Evolutionary conservation across 352 stramenopile genomes (phyloP).

Genomic region (Phytophthora europaea): DNA sequence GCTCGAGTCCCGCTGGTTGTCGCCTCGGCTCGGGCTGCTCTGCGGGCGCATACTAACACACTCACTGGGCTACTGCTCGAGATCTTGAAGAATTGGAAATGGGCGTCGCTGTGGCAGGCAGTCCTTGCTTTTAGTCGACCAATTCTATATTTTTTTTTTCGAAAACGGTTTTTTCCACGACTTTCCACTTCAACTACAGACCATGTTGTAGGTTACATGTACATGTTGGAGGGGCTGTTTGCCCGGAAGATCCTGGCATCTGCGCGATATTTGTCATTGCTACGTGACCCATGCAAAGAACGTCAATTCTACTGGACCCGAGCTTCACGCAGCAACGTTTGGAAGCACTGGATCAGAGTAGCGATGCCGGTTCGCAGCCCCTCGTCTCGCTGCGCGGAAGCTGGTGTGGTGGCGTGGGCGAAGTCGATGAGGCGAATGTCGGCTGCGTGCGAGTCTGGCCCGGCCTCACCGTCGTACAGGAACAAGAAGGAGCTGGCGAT

Average conservation of each 20-base stretch:
- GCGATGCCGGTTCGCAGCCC: constrained; percentile 67
- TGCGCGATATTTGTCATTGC: constrained; percentile 10
- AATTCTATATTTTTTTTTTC: constrained; percentile 38
- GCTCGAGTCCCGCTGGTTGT: constrained; percentile 22
- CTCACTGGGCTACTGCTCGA: background rate
- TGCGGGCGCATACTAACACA: constrained; percentile 21
- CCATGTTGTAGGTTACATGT: background rate
- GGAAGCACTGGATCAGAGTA: constrained; percentile 66
- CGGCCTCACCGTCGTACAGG: constrained; percentile 87
- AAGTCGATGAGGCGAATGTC: constrained; percentile 91
- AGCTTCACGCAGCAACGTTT: constrained; percentile 42
- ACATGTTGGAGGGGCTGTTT: background rate
- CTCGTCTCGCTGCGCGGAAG: constrained; percentile 50
- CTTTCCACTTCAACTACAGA: constrained; percentile 6
- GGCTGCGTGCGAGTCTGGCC: constrained; percentile 13
- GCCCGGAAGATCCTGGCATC: background rate
- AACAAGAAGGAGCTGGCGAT: constrained; percentile 97
- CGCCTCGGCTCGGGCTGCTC: constrained; percentile 12
- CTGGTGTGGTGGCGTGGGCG: constrained; percentile 63
- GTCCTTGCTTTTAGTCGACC: background rate
- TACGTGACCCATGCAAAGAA: background rate
- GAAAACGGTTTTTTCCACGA: constrained; percentile 30
- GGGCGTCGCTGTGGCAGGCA: constrained; percentile 3
- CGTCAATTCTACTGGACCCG: constrained; percentile 2
- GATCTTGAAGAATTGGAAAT: constrained; percentile 39